Conservation (phyloP, 2,329 filamentous ascomycete species). For the Helotiales sp. region DNA sequence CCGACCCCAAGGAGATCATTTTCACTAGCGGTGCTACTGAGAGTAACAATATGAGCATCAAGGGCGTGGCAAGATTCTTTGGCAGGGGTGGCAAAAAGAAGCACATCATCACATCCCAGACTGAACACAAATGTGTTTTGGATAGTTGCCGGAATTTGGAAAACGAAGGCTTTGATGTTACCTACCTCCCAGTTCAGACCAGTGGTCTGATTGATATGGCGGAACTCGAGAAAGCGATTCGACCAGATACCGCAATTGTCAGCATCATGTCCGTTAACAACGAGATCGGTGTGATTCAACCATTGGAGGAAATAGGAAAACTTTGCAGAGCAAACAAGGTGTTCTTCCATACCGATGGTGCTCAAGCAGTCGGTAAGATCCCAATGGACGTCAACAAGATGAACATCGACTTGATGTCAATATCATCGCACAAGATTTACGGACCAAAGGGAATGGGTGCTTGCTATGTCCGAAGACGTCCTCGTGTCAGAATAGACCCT, state of each 20-base stretch:
- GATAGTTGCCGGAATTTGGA: slow-evolving; percentile 97
- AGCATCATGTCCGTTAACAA: slow-evolving; percentile 99
- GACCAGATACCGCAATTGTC: slow-evolving; percentile 88
- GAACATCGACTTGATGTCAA: slow-evolving; percentile 98
- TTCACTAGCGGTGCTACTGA: slow-evolving; percentile 98
- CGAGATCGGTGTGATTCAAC: slow-evolving; percentile 99
- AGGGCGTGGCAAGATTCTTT: slow-evolving; percentile 96
- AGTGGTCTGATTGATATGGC: slow-evolving; percentile 87
- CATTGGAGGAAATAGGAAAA: slow-evolving; percentile 89
- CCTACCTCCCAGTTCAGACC: slow-evolving; percentile 89
- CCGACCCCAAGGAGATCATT: slow-evolving; percentile 96
- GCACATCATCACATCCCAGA: slow-evolving; percentile 96
- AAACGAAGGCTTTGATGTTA: slow-evolving; percentile 94
- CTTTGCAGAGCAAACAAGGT: slow-evolving; percentile 90
- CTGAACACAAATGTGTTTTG: slow-evolving; percentile 98
- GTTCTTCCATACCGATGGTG: slow-evolving; percentile 97
- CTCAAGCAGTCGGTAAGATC: slow-evolving; percentile 98
- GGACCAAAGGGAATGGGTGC: slow-evolving; percentile 96
- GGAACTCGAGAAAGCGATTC: slow-evolving; percentile 85
- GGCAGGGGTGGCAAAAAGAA: slow-evolving; percentile 83
- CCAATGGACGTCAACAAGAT: slow-evolving; percentile 95
- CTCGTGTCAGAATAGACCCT: slow-evolving; percentile 91
- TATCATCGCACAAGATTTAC: slow-evolving; percentile 98
- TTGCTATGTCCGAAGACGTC: slow-evolving; percentile 91
- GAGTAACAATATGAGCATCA: slow-evolving; percentile 99